Percentiles rank a stretch among this genome's conserved stretches.
These are phyloP conservation scores for Filobasidium uniguttulatum DNA, from an alignment of 1,284 basidiomycete genomes.

Conservation along the genomic window DNA sequence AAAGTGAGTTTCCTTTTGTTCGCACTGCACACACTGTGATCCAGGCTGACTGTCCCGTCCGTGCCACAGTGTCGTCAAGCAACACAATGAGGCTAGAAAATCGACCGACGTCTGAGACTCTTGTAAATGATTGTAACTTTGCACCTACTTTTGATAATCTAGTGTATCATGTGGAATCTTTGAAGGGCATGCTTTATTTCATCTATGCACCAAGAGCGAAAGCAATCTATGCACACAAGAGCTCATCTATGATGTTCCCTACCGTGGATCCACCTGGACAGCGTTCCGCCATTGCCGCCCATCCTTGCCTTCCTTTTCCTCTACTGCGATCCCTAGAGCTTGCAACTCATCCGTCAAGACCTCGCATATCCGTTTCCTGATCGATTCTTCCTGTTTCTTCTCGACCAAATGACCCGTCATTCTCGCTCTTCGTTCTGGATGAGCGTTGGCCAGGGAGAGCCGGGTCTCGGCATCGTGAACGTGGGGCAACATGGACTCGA, in stretches of 20 bases:
- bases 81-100: slow-evolving; percentile 2
- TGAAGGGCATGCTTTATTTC: too few relatives aligned
- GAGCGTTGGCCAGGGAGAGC: slow-evolving; percentile 9
- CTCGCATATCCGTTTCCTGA: slow-evolving; percentile 25
- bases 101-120: background rate
- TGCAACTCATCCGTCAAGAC: slow-evolving; percentile 25
- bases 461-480: slow-evolving; percentile 9
- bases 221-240: too few relatives aligned
- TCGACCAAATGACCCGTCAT: slow-evolving; percentile 16
- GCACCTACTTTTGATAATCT: too few relatives aligned
- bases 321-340: slow-evolving; percentile 27
- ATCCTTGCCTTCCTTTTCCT: slow-evolving; percentile 31
- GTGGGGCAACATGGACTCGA: slow-evolving; percentile 1
- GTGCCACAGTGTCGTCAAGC: background rate
- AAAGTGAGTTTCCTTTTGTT: background rate
- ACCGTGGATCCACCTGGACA: slow-evolving; percentile 9
- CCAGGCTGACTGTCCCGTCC: background rate
- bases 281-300: slow-evolving; percentile 25
- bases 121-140: too few relatives aligned
- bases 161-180: too few relatives aligned
- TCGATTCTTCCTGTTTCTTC: slow-evolving; percentile 21
- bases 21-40: background rate
- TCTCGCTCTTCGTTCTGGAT: slow-evolving; percentile 18
- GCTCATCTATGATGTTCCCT: too few relatives aligned
- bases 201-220: too few relatives aligned